A percentile compares a stretch with the other conserved stretches of the same genome.
phyloP scores from a whole-genome alignment of 1,139 yeast genomes.

The Protomyces lactucae-debilis region DNA sequence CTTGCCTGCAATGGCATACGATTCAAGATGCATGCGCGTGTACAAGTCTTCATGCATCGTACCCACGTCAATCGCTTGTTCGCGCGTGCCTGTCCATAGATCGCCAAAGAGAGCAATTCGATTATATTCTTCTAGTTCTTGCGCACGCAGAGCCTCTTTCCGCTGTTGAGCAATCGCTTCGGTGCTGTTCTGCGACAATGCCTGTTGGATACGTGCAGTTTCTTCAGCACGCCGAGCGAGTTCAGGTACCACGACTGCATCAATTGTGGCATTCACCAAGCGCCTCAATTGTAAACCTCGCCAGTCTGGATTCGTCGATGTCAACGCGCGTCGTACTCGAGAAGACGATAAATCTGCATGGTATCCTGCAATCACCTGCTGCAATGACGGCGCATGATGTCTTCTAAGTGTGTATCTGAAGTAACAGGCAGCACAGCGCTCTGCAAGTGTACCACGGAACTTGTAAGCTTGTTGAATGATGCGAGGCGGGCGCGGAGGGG shows the following conservation, averaged over 20 bases:
- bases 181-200: background rate
- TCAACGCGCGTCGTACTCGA: background rate
- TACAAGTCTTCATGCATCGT: background rate
- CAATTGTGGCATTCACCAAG: constrained; percentile 12
- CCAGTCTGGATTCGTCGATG: background rate
- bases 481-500: background rate
- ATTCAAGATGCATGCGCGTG: background rate
- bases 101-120: constrained; percentile 6
- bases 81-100: constrained; percentile 5
- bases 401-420: constrained; percentile 3
- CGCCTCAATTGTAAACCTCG: background rate
- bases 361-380: background rate
- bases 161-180: background rate
- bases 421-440: constrained; percentile 6
- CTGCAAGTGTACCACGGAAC: background rate
- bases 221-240: constrained; percentile 3
- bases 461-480: background rate
- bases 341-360: constrained; percentile 4
- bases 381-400: background rate
- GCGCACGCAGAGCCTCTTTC: background rate
- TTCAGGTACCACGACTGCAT: constrained; percentile 12
- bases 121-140: background rate
- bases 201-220: background rate
- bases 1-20: background rate
- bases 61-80: constrained; percentile 1